Evolutionary conservation across 1,139 yeast species (phyloP), one percentile per base, ranked within the genome.

Genomic region (Debaryomycetaceae sp.): DNA sequence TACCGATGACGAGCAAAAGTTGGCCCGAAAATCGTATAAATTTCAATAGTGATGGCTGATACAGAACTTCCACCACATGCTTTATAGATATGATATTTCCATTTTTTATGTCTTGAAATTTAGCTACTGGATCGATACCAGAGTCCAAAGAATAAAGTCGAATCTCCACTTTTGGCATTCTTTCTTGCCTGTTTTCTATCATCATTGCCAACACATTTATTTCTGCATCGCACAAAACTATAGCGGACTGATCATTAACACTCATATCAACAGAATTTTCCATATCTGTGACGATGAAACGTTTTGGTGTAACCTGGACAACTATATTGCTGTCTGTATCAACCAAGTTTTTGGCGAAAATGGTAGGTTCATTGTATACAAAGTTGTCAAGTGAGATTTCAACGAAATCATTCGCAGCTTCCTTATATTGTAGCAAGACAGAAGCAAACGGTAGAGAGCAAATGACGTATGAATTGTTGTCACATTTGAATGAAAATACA

Each of bases 401-500:
- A 27, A 11, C 31, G 54, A 49, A 41, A 11, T 34, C 33, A 47
- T 45, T 30, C 48, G 42, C 38, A 8, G 37, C 38, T 1, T 50
- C 47, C 24, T 60, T 65, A 41, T 57, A 62, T 47, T 70, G 75
- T 13, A 72, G 56, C 1, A 75, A 52, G 6, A 64, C 45, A 0
- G 78, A 68, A 43, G 66, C 68, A 49, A 70, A 75, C 4, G 76
- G 62, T 40, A 68, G 63, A 3, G 72, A 57, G 43, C 77, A 65
- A 4, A 71, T 52, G 22, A 75, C 48, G 44, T 59, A 72, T 3
- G 49, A 20, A n/a, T 43, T 45, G 0, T 44, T 57, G 4, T 54
- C 49, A 24, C 54, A 33, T 20, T 53, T 36, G 11, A 60, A 42
- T 41, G 53, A 62, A 39, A 47, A 54, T 34, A 68, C 42, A 5